Percentiles rank a stretch among this genome's conserved stretches.
Conservation (phyloP, 305 asterid species). For the Rubia balearica region DNA sequence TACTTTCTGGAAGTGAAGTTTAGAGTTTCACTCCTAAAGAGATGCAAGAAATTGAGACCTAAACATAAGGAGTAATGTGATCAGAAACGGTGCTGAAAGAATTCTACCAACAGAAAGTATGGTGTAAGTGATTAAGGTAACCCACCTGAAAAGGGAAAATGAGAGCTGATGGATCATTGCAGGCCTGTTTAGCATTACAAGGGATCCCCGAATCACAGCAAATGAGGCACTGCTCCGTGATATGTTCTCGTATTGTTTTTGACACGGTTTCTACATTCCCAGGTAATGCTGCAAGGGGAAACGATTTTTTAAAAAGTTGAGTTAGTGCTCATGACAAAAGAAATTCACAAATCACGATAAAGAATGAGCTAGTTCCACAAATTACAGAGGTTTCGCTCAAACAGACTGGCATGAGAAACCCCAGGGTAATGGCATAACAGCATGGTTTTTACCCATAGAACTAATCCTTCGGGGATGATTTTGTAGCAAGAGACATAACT, state of each 20-base stretch:
- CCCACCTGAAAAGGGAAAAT: constrained; percentile 94
- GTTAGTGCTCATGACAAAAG: neutral
- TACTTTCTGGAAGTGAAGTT: neutral
- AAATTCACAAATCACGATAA: neutral
- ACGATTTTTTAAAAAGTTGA: constrained; percentile 7
- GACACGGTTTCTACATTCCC: constrained; percentile 80
- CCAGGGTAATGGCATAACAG: neutral
- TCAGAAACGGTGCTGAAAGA: neutral
- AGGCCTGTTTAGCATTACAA: constrained; percentile 76
- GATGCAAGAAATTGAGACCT: neutral
- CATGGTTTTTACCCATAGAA: constrained; percentile 1
- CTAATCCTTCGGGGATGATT: neutral
- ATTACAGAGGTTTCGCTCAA: neutral
- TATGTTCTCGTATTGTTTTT: constrained; percentile 63
- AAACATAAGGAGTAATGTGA: neutral
- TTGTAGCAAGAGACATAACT: neutral
- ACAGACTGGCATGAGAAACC: neutral
- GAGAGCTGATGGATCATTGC: constrained; percentile 69
- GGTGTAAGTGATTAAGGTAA: neutral
- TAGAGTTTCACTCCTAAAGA: neutral
- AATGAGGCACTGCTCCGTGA: constrained; percentile 82
- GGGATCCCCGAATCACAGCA: constrained; percentile 84
- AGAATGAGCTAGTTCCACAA: neutral
- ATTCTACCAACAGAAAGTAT: neutral
- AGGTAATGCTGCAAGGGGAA: constrained; percentile 56